Conservation (phyloP, 2,329 filamentous ascomycete genomes). For the Aspergillaceae sp. region DNA sequence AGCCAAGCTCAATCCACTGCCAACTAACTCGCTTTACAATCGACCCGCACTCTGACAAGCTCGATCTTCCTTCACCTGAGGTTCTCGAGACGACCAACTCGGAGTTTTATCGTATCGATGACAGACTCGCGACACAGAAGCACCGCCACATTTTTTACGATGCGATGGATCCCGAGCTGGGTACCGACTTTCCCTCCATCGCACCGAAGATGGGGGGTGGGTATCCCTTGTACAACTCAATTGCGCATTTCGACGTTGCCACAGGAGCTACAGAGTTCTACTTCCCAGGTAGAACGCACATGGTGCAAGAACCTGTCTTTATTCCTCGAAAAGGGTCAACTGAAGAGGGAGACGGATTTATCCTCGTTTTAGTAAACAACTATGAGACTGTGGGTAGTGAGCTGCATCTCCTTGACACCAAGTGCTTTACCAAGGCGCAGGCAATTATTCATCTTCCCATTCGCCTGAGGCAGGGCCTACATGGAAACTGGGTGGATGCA, state of each 20-base stretch:
- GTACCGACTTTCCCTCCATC: too few relatives aligned
- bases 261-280: background rate
- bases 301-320: constrained; percentile 1
- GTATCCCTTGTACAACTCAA: constrained; percentile 1
- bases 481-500: constrained; percentile 31
- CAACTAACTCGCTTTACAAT: too few relatives aligned
- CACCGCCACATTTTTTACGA: background rate
- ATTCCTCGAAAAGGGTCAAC: background rate
- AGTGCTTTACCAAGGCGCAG: constrained; percentile 29
- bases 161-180: background rate
- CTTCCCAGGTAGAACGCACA: background rate
- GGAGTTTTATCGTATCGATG: background rate
- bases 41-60: too few relatives aligned
- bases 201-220: too few relatives aligned
- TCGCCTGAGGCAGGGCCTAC: constrained; percentile 20
- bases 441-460: constrained; percentile 36
- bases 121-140: background rate
- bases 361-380: background rate
- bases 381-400: background rate
- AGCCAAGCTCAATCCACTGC: too few relatives aligned
- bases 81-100: too few relatives aligned
- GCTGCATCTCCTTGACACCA: constrained; percentile 37
- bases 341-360: constrained; percentile 3
- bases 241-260: background rate
- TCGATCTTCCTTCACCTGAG: too few relatives aligned